phyloP scores from a whole-genome alignment of 2,329 filamentous ascomycete species.

The Venturiaceae sp. region DNA sequence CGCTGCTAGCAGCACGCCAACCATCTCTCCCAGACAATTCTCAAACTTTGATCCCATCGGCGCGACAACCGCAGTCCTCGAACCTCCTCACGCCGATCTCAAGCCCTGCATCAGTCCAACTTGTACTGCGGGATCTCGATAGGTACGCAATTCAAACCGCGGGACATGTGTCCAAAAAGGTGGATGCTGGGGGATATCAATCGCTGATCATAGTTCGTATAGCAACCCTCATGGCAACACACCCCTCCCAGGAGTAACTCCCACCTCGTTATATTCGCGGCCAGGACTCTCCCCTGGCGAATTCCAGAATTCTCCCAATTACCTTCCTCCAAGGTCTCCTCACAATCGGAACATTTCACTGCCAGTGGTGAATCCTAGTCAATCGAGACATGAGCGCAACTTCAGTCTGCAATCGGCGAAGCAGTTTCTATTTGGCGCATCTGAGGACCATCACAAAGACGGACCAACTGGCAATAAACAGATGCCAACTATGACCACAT shows the following conservation, averaged over 20 bases:
- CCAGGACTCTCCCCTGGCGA: background rate
- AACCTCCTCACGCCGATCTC: slow-evolving; percentile 21
- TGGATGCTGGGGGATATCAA: slow-evolving; percentile 11
- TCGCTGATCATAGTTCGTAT: slow-evolving; percentile 23
- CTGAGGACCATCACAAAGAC: slow-evolving; percentile 17
- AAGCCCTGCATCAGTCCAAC: slow-evolving; percentile 20
- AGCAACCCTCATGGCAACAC: slow-evolving; percentile 7
- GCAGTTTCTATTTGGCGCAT: slow-evolving; percentile 14
- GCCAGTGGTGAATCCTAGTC: slow-evolving; percentile 10
- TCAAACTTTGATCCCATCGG: slow-evolving; percentile 12
- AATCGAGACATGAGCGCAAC: slow-evolving; percentile 25
- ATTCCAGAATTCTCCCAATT: background rate
- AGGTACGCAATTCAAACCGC: slow-evolving; percentile 15
- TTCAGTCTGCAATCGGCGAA: slow-evolving; percentile 23
- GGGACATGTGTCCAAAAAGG: background rate
- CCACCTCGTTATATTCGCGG: background rate
- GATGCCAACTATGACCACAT: slow-evolving; percentile 21
- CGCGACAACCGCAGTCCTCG: slow-evolving; percentile 16
- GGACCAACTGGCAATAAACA: slow-evolving; percentile 17
- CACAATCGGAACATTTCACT: slow-evolving; percentile 8
- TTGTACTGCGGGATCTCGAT: slow-evolving; percentile 27
- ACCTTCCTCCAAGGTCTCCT: background rate
- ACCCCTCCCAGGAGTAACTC: background rate
- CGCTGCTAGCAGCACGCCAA: slow-evolving; percentile 31
- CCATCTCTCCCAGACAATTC: slow-evolving; percentile 21